Evolutionary conservation across 805 yeast genomes (phyloP), one percentile per base, ranked within the genome.

Genomic region (Grigorovia yakushimaensis): DNA sequence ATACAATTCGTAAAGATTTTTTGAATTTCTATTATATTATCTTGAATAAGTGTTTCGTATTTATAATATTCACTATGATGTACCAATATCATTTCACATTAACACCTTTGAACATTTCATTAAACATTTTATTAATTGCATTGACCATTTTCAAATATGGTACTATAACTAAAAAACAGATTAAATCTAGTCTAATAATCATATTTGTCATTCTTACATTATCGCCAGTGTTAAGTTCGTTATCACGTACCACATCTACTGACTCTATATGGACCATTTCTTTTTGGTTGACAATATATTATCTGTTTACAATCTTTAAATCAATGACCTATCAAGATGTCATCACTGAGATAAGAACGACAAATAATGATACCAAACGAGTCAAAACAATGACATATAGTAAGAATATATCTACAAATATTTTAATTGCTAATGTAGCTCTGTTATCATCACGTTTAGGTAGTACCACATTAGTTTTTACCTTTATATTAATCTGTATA

Each of bases 181-280:
- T 82, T 35, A 86, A 85, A 61, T 83, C 94, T 1, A 76, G 87
- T 2, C 49, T 78, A 2, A 67, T 93, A 23, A 81, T 89, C 11
- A 73, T 82, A 1, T 76, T 89, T 49, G 76, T 85, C 3, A 68
- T 89, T 39, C 69, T 88, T 39, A 81, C 93, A 1, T 70, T 91
- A 40, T 84, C 97, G 0, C 98, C 98, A 0, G 91, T 93, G 1
- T 73, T 93, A 44, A 84, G 86, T 55, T 88, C 96, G 0, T 72
- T 93, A 40, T 88, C 96, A 0, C 79, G 81, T 56, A 84, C 96
- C 0, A 88, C 96, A 0, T 79, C 96, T 0, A 83, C 93, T 0
- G 98, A 93, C 67, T 87, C 96, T 15, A 88, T 93, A 50, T 91
- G 98, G 97, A 88, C 95, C 0, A 65, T 93, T 4, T 78, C 94